phyloP scores from a whole-genome alignment of 352 stramenopile genomes.

The Phytophthora palmivora region DNA sequence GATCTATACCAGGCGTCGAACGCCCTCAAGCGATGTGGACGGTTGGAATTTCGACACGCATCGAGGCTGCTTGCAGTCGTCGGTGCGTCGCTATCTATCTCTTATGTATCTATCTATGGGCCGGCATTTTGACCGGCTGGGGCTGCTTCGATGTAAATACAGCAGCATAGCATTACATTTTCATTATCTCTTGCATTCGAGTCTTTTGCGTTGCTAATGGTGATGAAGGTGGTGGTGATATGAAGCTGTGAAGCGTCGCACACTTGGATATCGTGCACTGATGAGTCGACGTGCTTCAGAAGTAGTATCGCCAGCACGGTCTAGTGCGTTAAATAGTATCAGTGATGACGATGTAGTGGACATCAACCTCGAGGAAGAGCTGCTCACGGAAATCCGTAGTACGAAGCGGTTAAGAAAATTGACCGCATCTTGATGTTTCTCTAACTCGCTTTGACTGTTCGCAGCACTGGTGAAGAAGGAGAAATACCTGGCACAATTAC shows the following conservation, averaged over 20 bases:
- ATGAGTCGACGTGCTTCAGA: conserved; percentile 8
- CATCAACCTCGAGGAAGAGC: conserved; percentile 28
- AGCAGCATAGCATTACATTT: conserved; percentile 34
- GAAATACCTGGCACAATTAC: conserved; percentile 31
- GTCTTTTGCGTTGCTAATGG: background rate
- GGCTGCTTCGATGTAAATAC: conserved; percentile 48
- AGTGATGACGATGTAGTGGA: conserved; percentile 14
- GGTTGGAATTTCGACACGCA: conserved; percentile 22
- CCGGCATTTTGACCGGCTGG: conserved; percentile 37
- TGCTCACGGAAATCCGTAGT: conserved; percentile 34
- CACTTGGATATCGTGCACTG: background rate
- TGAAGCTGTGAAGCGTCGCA: conserved; percentile 9
- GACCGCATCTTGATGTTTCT: background rate
- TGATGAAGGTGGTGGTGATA: background rate
- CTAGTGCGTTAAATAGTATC: background rate
- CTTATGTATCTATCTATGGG: conserved; percentile 51
- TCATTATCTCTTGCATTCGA: background rate
- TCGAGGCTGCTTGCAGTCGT: conserved; percentile 1
- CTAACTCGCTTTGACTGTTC: conserved; percentile 5
- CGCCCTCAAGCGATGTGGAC: conserved; percentile 11
- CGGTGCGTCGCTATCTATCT: conserved; percentile 38
- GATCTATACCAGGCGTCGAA: conserved; percentile 26
- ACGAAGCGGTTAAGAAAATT: background rate
- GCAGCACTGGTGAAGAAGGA: conserved; percentile 42
- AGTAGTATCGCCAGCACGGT: conserved; percentile 12